Base-by-base conservation (phyloP, 1,284 basidiomycete genomes). In the Anthracocystis walkeri region DNA sequence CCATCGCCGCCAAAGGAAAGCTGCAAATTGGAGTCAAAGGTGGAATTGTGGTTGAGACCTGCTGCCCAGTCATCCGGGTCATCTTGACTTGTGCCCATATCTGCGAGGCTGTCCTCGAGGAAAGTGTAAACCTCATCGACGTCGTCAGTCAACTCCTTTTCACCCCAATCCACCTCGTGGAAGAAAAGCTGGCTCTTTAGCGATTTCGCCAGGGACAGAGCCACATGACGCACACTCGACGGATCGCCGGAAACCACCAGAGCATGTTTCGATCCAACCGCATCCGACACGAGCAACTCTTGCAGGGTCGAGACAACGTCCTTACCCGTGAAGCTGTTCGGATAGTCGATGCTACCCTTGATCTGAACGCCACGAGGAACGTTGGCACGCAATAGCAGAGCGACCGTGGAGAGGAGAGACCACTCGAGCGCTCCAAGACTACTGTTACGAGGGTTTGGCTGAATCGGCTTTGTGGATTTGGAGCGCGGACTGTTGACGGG, bases 41-140 rank as follows among this genome's bases (percentile, higher is more conserved):
- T 44, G 12, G 58, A 18, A 33, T 60, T 59, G 51, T 63, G 59
- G 14, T 63, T 63, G 10, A 74, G 63, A 38, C 65, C 65, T 7
- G 76, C 64, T 7, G 65, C 53, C 67, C 71, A 75, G 31, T 69
- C 71, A 25, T 70, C 67, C 6, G 67, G 51, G 20, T 65, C 71
- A 7, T 60, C 60, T 18, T 62, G 46, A 4, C 54, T 46, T 0
- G 57, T 58, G 40, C 62, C 58, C 7, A 50, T 44, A 18, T 69
- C 76, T 29, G 68, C 69, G 8, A 79, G 61, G 31, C 72, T 73
- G 78, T 97, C 95, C 71, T 94, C 94, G 86, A 95, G 88, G 87
- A 99, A 97, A 89, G 93, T 94, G 86, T 94, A 97, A 7, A 98
- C 94, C 78, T 97, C 94, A 78, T 97, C 95, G 2, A 95, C 92